Evolutionary conservation across 768 basidiomycete species (phyloP), one percentile per base, ranked within the genome.

Genomic region (Rhizopogon sp.): DNA sequence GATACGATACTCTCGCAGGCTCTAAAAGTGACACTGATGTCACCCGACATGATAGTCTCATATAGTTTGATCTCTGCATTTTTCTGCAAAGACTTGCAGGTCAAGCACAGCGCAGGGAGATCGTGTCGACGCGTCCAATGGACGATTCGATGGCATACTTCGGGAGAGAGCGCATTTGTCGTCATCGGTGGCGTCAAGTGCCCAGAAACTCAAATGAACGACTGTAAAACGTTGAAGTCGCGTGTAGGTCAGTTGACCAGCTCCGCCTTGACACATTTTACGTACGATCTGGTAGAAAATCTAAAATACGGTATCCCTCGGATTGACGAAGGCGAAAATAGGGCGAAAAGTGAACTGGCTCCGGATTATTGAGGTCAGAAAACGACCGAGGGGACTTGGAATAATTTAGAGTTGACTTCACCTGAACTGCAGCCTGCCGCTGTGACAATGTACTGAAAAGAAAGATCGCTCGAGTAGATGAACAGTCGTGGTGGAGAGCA

Each of bases 21-120:
- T 50, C 66, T 59, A 58, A 70, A 70, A 14, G 70, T 66, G 43
- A 64, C 56, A 20, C 66, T 54, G 46, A 73, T 61, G 55, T 78
- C 77, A 6, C 62, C 63, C 45, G 80, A 71, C 56, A 69, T 61
- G 54, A 81, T 52, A 22, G 62, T 54, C 20, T 72, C 65, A 65
- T 84, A 85, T 39, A 84, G 63, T 56, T 60, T 68, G 16, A 66
- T 58, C 60, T 82, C 80, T 35, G 82, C 79, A 50, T 74, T 74
- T 50, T 65, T 69, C 55, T 79, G 79, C 50, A 84, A 67, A 9
- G 73, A 61, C 65, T 75, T 81, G 63, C 66, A 79, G 6, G 76
- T 74, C 46, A 71, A 66, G 59, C 75, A 76, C 43, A 84, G 72
- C 9, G 73, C 64, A 0, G 66, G 54, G 25, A 83, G 73, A 55